These are phyloP conservation scores for Talaromyces sp. DNA, from an alignment of 2,329 filamentous ascomycete species.

Conservation along the genomic window DNA sequence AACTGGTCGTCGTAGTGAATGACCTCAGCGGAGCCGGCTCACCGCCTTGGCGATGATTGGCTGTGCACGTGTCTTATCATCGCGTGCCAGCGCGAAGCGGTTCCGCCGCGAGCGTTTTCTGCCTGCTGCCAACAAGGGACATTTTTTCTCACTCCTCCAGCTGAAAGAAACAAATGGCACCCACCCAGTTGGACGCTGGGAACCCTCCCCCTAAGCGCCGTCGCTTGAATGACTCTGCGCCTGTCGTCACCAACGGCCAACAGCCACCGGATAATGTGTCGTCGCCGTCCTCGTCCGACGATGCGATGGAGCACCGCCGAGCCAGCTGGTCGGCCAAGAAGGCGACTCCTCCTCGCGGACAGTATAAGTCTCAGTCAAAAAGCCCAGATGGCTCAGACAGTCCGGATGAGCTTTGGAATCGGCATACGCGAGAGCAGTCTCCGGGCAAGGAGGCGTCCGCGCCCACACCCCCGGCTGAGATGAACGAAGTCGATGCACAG, in stretches of 20 bases:
- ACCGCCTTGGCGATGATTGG: constrained; percentile 21
- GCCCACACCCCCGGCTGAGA: neutral
- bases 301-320: constrained; percentile 28
- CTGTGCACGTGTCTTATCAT: constrained; percentile 10
- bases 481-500: constrained; percentile 13
- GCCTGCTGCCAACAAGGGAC: neutral
- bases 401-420: constrained; percentile 42
- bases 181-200: constrained; percentile 16
- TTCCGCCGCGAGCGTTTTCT: constrained; percentile 2
- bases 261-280: constrained; percentile 15
- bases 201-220: constrained; percentile 24
- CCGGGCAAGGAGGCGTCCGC: constrained; percentile 13
- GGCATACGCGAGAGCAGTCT: constrained; percentile 11
- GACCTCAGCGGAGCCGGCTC: constrained; percentile 7
- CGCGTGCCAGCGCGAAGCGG: constrained; percentile 8
- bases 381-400: constrained; percentile 30
- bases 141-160: neutral
- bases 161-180: constrained; percentile 1
- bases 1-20: neutral
- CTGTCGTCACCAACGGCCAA: constrained; percentile 5
- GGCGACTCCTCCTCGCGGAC: constrained; percentile 24
- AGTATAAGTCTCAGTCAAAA: constrained; percentile 18
- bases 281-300: constrained; percentile 36
- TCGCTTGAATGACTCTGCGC: constrained; percentile 23
- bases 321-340: constrained; percentile 30